Evolutionary conservation across 495 filamentous ascomycete genomes (phyloP), one percentile per base, ranked within the genome.

Genomic region (Sabuloglossum arenarium): DNA sequence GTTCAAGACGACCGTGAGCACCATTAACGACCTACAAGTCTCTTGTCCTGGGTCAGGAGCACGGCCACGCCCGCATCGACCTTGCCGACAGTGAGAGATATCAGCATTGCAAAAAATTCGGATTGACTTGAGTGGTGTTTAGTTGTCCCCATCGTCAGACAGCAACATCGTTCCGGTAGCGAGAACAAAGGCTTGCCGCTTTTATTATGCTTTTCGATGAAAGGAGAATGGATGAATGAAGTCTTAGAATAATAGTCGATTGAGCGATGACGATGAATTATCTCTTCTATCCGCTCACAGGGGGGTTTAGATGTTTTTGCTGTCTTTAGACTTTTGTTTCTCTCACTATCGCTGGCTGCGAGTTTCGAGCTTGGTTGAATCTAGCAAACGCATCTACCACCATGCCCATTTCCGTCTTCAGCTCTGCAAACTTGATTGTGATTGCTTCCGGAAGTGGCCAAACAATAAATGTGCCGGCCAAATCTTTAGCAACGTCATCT

Each of bases 41-140:
- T 82, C 72, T 97, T 97, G 71, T 98, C 91, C 63, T 94, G 84
- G 37, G 91, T 98, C 57, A 98, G 76, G 54, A 98, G 80, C 55
- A 98, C 93, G 50, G 91, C 93, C 63, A 98, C 88, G 68, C 91
- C 91, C 62, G 91, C 91, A 68, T 98, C 91, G 69, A 98, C 91
- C 74, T 98, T 98, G 72, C 91, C 91, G 66, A 98, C 93, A 45
- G 91, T 98, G 66, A 98, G 79, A 47, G 91, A 97, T 73, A 98
- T 82, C 61, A 98, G 73, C 93, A 97, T 98, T 23, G 60, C 78
- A 62, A n/a, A 16, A 27, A 51, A 30, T 51, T 21, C 8, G 5
- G 47, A 19, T 49, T 49, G 6, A 49, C 14, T 51, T 30, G 47
- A 51, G 8, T 27, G 47, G 9, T 3, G 25, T 28, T 27, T 51